Evolutionary conservation across 2,329 filamentous ascomycete species (phyloP), one percentile per base, ranked within the genome.

Genomic region (Aspergillus fumigatiaffinis): DNA sequence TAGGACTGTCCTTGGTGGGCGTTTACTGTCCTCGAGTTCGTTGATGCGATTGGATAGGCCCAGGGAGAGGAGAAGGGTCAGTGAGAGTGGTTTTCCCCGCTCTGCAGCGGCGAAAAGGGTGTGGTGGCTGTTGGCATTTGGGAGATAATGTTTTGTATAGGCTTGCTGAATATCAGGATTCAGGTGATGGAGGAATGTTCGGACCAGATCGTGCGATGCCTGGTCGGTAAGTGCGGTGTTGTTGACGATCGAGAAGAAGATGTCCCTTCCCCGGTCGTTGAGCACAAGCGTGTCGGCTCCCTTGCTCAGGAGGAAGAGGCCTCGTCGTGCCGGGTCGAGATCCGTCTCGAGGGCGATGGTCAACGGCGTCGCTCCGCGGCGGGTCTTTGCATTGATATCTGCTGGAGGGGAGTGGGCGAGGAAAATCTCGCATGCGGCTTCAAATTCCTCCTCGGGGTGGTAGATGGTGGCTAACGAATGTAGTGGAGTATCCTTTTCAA

Each of bases 371-470:
- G 54, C 55, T 12, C 64, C 67, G 3, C 54, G 60, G 3, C 54
- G 46, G 47, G 63, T 60, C 25, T 49, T 54, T 26, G 59, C 57
- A 48, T 69, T 61, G 8, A 69, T 63, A 42, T 68, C 54, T 42
- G 61, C 59, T 17, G 60, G 60, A 14, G 41, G 53, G 0, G 50
- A 41, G 29, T 59, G 62, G 4, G 26, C n/a, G 44, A 67, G 52
- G 4, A 70, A 21, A 14, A 69, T 61, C 35, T 65, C 56, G 46
- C 57, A 66, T 9, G 63, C 62, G 1, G 53, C 50, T 57, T 68
- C 60, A n/a, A 69, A 63, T 29, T 67, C 66, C 2, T 67, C 62
- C 38, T 66, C 66, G 1, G 59, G 26, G 41, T 67, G 64, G 21
- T 65, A 61, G 2, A 44, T 63, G 2, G 61, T 62, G 7, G 61